Evolutionary conservation across 805 yeast species (phyloP).

Genomic region (Lachancea dasiensis): DNA sequence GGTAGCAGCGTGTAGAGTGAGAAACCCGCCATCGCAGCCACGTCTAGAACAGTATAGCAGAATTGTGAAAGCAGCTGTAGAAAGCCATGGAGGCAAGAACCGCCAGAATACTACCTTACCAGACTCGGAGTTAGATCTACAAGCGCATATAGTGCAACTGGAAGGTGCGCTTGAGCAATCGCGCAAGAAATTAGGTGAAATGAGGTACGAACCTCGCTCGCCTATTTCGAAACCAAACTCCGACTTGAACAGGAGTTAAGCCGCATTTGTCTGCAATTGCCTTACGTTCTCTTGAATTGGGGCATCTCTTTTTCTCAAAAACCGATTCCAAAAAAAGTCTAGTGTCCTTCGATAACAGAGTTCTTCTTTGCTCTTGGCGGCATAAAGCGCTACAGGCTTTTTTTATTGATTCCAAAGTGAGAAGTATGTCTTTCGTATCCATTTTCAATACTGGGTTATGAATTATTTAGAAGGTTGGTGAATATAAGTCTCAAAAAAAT

Average conservation of each 20-base stretch:
- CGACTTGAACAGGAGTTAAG: conserved; percentile 22
- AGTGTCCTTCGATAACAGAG: conserved; percentile 12
- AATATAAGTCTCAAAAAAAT: not conserved
- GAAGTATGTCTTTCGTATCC: conserved; percentile 7
- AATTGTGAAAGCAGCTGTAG: conserved; percentile 68
- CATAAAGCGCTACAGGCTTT: conserved; percentile 5
- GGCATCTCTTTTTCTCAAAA: conserved; percentile 16
- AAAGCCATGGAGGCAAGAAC: conserved; percentile 55
- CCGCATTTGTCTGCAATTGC: conserved; percentile 20
- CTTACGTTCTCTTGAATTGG: conserved; percentile 21
- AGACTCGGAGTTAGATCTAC: conserved; percentile 86
- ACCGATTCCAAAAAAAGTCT: conserved; percentile 17
- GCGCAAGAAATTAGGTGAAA: conserved; percentile 76
- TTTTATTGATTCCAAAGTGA: conserved; percentile 6
- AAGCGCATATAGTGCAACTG: conserved; percentile 77
- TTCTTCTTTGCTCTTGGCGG: conserved; percentile 6
- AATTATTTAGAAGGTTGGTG: not conserved
- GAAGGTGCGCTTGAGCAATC: conserved; percentile 69
- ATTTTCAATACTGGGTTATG: conserved; percentile 4
- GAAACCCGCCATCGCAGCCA: conserved; percentile 71
- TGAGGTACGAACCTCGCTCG: conserved; percentile 58
- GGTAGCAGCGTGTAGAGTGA: conserved; percentile 86
- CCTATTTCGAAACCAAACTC: conserved; percentile 19
- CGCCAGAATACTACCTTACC: conserved; percentile 44
- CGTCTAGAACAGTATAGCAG: conserved; percentile 62